phyloP scores from a whole-genome alignment of 768 basidiomycete species.

The Coprinellus micaceus region DNA sequence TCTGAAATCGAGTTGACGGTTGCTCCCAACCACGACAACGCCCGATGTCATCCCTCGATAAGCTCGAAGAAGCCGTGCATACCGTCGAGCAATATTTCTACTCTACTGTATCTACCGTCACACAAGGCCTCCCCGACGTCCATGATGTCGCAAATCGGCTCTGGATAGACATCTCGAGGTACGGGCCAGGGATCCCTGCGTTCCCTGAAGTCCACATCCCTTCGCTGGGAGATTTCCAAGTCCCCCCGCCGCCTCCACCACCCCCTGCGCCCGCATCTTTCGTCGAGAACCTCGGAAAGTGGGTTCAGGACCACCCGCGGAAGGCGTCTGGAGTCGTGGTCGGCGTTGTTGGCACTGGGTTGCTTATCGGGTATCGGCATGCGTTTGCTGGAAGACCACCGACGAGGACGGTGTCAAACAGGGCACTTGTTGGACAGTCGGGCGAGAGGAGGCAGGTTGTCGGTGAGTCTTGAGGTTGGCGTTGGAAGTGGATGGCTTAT shows the following conservation, averaged over 20 bases:
- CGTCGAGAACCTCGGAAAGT: slow-evolving; percentile 42
- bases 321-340: slow-evolving; percentile 49
- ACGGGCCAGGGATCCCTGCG: slow-evolving; percentile 64
- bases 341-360: slow-evolving; percentile 56
- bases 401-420: slow-evolving; percentile 2
- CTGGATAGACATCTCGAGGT: slow-evolving; percentile 78
- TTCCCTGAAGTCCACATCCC: slow-evolving; percentile 54
- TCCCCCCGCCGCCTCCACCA: slow-evolving; percentile 58
- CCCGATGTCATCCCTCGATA: slow-evolving; percentile 8
- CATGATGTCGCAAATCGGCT: slow-evolving; percentile 64
- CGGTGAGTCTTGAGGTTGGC: slow-evolving; percentile 39
- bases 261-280: slow-evolving; percentile 50
- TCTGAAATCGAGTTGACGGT: slow-evolving; percentile 11
- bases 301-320: slow-evolving; percentile 60
- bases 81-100: slow-evolving; percentile 62
- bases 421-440: slow-evolving; percentile 41
- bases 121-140: slow-evolving; percentile 58
- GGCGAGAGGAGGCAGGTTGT: slow-evolving; percentile 64
- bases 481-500: background rate
- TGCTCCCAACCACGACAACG: slow-evolving; percentile 24
- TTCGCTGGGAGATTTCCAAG: slow-evolving; percentile 66
- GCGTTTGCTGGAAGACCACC: slow-evolving; percentile 22
- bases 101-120: slow-evolving; percentile 51
- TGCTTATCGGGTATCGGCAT: slow-evolving; percentile 56
- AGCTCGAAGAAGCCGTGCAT: slow-evolving; percentile 49